Base-by-base conservation (phyloP, 73 alveolate genomes). In the Breviolum minutum region DNA sequence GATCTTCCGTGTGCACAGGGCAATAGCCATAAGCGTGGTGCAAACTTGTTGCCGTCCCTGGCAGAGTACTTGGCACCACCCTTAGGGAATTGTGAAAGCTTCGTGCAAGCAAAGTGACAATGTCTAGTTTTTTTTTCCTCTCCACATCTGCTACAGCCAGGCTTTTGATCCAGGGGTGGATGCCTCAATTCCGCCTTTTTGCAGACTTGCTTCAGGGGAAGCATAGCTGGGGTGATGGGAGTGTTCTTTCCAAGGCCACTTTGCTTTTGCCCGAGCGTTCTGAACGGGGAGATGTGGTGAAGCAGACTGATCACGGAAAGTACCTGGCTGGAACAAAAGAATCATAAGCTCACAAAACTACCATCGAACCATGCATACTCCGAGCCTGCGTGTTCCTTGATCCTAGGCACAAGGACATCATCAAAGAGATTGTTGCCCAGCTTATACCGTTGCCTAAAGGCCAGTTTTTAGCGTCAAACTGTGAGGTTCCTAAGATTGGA, bases 31-130 rank as follows among this genome's bases (percentile, higher is more conserved):
- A 90, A 90, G 79, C 97, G 97, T 26, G 77, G 73, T 32, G 64
- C 76, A n/a, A 90, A 90, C 88, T 90, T 87, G 97, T n/a, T 90
- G 30, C 97, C 97, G 60, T 90, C 97, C 88, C 77, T 90, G 87
- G 64, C 87, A 26, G 97, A 90, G 63, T 90, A 90, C 97, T 90
- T 90, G 97, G 97, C 87, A 29, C 32, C 10, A 9, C 27, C 95
- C 86, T 88, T 71, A 20, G 86, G 5, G 29, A 40, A 40, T 0
- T 3, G 3, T 40, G 54, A 40, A 40, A 40, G 54, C 54, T 40
- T 40, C n/a, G n/a, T n/a, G n/a, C n/a, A n/a, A n/a, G n/a, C n/a
- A n/a, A n/a, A n/a, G n/a, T n/a, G n/a, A n/a, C n/a, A n/a, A n/a
- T n/a, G n/a, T n/a, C n/a, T n/a, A n/a, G n/a, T n/a, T n/a, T n/a